Percentiles rank a stretch among this genome's conserved stretches.
Conservation (phyloP, 2,329 filamentous ascomycete species). For the Ophiostoma novo-ulmi region DNA sequence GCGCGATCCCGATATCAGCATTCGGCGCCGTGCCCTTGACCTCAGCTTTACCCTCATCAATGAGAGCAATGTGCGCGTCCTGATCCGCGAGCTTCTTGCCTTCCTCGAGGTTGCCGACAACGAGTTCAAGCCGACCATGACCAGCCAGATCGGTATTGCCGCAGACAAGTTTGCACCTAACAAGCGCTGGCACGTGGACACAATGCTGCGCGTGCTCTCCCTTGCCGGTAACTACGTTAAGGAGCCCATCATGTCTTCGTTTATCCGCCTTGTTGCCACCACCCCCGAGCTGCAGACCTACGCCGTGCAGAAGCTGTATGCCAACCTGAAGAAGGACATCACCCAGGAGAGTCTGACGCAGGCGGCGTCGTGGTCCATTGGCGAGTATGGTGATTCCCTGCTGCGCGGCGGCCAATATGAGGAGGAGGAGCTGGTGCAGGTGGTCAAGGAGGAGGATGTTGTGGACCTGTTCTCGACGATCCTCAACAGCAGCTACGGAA, state of each 20-base stretch:
- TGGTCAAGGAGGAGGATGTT: constrained; percentile 81
- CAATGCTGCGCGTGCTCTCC: constrained; percentile 89
- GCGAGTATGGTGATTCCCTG: constrained; percentile 91
- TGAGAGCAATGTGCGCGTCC: constrained; percentile 86
- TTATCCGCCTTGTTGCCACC: constrained; percentile 90
- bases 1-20: constrained; percentile 96
- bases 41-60: constrained; percentile 98
- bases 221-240: constrained; percentile 96
- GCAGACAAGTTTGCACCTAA: constrained; percentile 94
- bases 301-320: constrained; percentile 90
- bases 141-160: constrained; percentile 93
- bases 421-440: constrained; percentile 78
- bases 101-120: constrained; percentile 97
- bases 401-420: constrained; percentile 86
- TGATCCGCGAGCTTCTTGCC: constrained; percentile 87
- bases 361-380: constrained; percentile 94
- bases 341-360: constrained; percentile 94
- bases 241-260: constrained; percentile 94
- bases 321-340: constrained; percentile 88
- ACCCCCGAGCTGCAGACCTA: constrained; percentile 94
- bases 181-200: constrained; percentile 98
- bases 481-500: constrained; percentile 89
- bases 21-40: constrained; percentile 88
- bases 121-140: constrained; percentile 98
- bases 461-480: constrained; percentile 90